phyloP scores from a whole-genome alignment of 2,329 filamentous ascomycete species.

The Fusarium beomiforme region DNA sequence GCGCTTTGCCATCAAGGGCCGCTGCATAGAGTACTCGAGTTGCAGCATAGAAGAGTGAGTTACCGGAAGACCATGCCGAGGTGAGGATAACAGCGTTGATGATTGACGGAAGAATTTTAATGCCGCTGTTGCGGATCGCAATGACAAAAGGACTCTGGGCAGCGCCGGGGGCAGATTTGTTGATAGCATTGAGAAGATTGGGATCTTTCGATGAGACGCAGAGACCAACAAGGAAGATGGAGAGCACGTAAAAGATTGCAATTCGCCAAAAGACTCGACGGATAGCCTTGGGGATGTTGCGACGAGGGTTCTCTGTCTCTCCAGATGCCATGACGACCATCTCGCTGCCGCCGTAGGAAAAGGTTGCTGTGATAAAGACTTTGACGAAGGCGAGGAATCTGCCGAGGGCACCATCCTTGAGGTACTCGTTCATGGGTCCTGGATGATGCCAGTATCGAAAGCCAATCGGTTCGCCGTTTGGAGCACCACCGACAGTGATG shows the following conservation, averaged over 20 bases:
- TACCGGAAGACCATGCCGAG: slow-evolving; percentile 70
- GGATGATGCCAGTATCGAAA: slow-evolving; percentile 53
- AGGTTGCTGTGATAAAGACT: slow-evolving; percentile 66
- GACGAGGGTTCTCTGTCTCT: slow-evolving; percentile 1
- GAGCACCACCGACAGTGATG: slow-evolving; percentile 65
- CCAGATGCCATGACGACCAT: slow-evolving; percentile 68
- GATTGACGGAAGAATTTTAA: slow-evolving; percentile 70
- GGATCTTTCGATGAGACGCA: slow-evolving; percentile 73
- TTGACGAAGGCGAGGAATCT: slow-evolving; percentile 69
- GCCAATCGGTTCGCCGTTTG: slow-evolving; percentile 57
- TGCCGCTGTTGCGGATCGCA: slow-evolving; percentile 74
- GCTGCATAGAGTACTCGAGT: slow-evolving; percentile 77
- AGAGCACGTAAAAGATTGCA: slow-evolving; percentile 71
- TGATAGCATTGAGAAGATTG: slow-evolving; percentile 66
- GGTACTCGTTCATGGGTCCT: slow-evolving; percentile 60
- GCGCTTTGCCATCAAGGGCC: slow-evolving; percentile 71
- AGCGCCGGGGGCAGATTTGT: slow-evolving; percentile 56
- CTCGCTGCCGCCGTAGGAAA: slow-evolving; percentile 71
- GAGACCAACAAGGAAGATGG: slow-evolving; percentile 68
- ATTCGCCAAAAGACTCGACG: slow-evolving; percentile 70
- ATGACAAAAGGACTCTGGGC: slow-evolving; percentile 68
- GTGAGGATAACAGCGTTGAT: slow-evolving; percentile 77
- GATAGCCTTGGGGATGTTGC: slow-evolving; percentile 60
- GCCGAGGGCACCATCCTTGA: slow-evolving; percentile 58
- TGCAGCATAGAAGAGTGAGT: slow-evolving; percentile 72